Conservation (phyloP, 2,329 filamentous ascomycete species). For the Aspergillus proliferans region DNA sequence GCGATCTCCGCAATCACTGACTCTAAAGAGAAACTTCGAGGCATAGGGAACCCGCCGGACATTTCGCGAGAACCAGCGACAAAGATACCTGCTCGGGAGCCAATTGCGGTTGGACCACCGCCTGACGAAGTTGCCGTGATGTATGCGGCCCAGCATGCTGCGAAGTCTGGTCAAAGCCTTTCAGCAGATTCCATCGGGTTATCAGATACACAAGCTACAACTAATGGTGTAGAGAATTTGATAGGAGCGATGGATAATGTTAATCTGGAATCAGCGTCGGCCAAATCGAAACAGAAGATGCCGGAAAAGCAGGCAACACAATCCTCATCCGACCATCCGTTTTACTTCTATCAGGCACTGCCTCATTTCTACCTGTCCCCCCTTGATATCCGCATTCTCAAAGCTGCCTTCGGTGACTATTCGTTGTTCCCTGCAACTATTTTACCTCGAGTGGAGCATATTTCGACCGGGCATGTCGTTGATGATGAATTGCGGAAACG, state of each 20-base stretch:
- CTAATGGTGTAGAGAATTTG: conserved; percentile 17
- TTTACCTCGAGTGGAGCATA: conserved; percentile 78
- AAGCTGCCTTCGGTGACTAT: conserved; percentile 80
- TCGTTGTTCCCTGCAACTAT: conserved; percentile 77
- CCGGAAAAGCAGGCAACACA: conserved; percentile 24
- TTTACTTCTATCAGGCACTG: conserved; percentile 82
- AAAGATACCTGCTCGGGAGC: conserved; percentile 42
- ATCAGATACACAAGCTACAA: conserved; percentile 9
- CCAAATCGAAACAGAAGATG: conserved; percentile 21
- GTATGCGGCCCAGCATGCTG: conserved; percentile 46
- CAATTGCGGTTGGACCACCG: conserved; percentile 45
- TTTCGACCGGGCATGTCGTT: conserved; percentile 79
- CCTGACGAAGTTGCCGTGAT: conserved; percentile 46
- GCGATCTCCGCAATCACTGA: conserved; percentile 69
- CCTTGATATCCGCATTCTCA: conserved; percentile 85
- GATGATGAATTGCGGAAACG: conserved; percentile 78
- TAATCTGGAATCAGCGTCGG: conserved; percentile 11
- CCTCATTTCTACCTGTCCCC: conserved; percentile 86
- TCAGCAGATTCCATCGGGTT: conserved; percentile 16
- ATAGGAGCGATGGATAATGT: conserved; percentile 19
- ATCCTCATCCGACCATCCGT: conserved; percentile 48
- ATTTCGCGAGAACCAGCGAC: conserved; percentile 46
- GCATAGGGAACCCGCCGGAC: conserved; percentile 60
- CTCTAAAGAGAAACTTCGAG: conserved; percentile 67
- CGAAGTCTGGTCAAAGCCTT: conserved; percentile 39